phyloP scores from a whole-genome alignment of 495 filamentous ascomycete genomes.

The Xylaria nigripes region DNA sequence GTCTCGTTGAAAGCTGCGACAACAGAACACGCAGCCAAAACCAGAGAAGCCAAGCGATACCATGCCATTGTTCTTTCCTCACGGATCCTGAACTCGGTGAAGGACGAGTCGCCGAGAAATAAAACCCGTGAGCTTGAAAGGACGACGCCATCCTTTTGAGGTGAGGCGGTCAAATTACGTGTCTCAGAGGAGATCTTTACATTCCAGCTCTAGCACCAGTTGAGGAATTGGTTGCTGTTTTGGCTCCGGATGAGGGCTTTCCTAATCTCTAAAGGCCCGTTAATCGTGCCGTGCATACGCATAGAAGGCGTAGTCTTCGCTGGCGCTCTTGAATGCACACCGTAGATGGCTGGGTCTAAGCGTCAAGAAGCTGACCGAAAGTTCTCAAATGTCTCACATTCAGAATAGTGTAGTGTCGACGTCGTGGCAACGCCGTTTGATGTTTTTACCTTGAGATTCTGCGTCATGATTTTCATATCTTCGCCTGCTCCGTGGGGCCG shows the following conservation, averaged over 20 bases:
- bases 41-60: not conserved
- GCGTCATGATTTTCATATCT: too few species aligned
- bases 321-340: too few species aligned
- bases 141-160: not conserved
- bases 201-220: not conserved
- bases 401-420: too few species aligned
- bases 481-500: too few species aligned
- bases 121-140: not conserved
- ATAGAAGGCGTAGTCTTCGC: too few species aligned
- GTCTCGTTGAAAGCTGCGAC: conserved; percentile 11
- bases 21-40: not conserved
- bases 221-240: not conserved
- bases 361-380: too few species aligned
- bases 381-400: too few species aligned
- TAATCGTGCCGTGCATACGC: too few species aligned
- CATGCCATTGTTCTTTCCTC: conserved; percentile 1
- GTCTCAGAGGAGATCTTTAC: not conserved
- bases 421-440: too few species aligned
- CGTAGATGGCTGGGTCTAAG: too few species aligned
- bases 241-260: not conserved
- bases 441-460: too few species aligned
- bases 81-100: not conserved
- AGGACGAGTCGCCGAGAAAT: not conserved
- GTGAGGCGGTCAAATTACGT: not conserved
- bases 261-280: too few species aligned